A percentile compares a stretch with the other conserved stretches of the same genome.
Conservation (phyloP, 1,284 basidiomycete genomes). For the Cryptococcus sp. region DNA sequence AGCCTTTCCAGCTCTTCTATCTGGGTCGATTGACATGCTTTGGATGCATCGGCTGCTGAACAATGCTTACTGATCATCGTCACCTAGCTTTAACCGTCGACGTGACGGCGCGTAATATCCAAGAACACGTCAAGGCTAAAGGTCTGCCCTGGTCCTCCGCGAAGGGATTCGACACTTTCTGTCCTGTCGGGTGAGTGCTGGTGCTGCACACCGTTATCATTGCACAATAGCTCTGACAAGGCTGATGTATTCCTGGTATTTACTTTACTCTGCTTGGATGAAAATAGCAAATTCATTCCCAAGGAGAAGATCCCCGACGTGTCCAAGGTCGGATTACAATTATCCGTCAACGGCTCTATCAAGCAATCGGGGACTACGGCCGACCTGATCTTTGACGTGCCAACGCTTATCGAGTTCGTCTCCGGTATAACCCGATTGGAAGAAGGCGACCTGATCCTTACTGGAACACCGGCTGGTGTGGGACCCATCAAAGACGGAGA, state of each 20-base stretch:
- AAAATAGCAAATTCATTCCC: constrained; percentile 72
- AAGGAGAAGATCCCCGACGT: constrained; percentile 70
- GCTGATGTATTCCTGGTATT: neutral
- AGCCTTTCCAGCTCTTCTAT: neutral
- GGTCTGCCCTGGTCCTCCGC: constrained; percentile 93
- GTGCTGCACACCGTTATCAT: neutral
- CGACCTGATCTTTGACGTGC: constrained; percentile 93
- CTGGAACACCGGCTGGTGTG: constrained; percentile 86
- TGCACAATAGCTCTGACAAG: neutral
- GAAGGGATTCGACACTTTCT: constrained; percentile 89
- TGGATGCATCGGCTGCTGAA: constrained; percentile 2
- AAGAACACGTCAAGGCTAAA: constrained; percentile 87
- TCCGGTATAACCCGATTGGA: constrained; percentile 95
- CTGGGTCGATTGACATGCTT: neutral
- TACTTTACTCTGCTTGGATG: constrained; percentile 13
- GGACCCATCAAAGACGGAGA: constrained; percentile 77
- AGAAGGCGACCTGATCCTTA: constrained; percentile 86
- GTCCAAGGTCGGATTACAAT: constrained; percentile 62
- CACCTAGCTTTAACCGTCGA: constrained; percentile 81
- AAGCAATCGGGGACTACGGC: constrained; percentile 83
- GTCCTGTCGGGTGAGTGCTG: constrained; percentile 62
- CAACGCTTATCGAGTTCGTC: constrained; percentile 84
- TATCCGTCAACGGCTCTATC: constrained; percentile 73
- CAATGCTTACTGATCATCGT: neutral
- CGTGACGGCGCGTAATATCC: constrained; percentile 93